Conservation (phyloP, 495 filamentous ascomycete genomes). For the Chaetomidium leptoderma region DNA sequence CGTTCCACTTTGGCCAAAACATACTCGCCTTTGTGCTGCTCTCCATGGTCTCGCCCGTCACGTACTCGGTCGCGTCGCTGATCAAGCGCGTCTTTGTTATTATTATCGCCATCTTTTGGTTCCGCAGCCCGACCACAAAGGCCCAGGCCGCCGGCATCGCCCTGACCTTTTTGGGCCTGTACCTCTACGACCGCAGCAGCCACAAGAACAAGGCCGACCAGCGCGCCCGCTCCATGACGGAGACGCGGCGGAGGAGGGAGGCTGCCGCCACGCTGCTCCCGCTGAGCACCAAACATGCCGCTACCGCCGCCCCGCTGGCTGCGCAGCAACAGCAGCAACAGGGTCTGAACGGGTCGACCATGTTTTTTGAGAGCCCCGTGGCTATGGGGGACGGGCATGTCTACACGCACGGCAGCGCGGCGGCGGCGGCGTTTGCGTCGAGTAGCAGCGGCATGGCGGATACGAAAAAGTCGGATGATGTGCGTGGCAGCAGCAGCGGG, state of each 20-base stretch:
- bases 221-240: slow-evolving; percentile 50
- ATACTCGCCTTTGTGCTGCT: slow-evolving; percentile 90
- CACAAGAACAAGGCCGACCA: slow-evolving; percentile 81
- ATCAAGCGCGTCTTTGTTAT: slow-evolving; percentile 98
- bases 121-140: slow-evolving; percentile 77
- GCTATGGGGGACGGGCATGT: slow-evolving; percentile 13
- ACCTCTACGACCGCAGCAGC: slow-evolving; percentile 91
- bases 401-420: slow-evolving; percentile 14
- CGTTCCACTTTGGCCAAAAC: slow-evolving; percentile 94
- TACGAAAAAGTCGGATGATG: slow-evolving; percentile 60
- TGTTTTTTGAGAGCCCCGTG: slow-evolving; percentile 35
- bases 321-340: too few species aligned
- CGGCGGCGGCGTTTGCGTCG: slow-evolving; percentile 11
- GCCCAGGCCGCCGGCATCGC: slow-evolving; percentile 80
- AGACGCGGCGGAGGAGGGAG: slow-evolving; percentile 34
- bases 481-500: slow-evolving; percentile 34
- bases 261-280: slow-evolving; percentile 71
- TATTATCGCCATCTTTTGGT: slow-evolving; percentile 91
- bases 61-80: slow-evolving; percentile 90
- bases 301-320: too few species aligned
- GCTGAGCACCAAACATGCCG: slow-evolving; percentile 45
- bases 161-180: slow-evolving; percentile 88
- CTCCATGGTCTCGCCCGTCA: slow-evolving; percentile 89
- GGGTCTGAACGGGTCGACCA: slow-evolving; percentile 21
- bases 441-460: slow-evolving; percentile 32